Conservation (phyloP, 352 stramenopile genomes). For the Globisporangium emineosum region DNA sequence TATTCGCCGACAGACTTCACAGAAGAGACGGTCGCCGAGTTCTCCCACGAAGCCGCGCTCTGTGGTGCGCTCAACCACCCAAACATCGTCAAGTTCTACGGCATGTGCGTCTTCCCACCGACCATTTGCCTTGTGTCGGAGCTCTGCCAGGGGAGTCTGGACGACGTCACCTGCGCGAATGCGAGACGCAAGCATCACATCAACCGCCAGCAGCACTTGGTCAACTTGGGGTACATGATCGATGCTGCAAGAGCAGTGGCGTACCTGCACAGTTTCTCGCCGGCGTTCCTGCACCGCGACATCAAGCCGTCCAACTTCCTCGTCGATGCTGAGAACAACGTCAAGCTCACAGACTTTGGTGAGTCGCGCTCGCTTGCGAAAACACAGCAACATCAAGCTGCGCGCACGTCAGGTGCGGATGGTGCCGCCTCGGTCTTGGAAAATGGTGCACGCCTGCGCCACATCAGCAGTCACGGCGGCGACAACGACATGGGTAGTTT, state of each 20-base stretch:
- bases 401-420: neutral
- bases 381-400: conserved; percentile 16
- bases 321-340: conserved; percentile 41
- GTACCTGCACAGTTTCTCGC: conserved; percentile 72
- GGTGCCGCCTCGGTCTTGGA: neutral
- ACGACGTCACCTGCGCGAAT: conserved; percentile 34
- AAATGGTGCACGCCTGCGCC: neutral
- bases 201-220: conserved; percentile 32
- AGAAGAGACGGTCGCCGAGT: conserved; percentile 70
- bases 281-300: conserved; percentile 68
- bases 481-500: neutral
- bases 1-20: conserved; percentile 58
- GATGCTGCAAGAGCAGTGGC: conserved; percentile 60
- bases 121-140: conserved; percentile 74
- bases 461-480: neutral
- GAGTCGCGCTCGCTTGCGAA: conserved; percentile 30
- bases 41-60: conserved; percentile 75
- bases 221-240: conserved; percentile 65
- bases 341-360: conserved; percentile 71
- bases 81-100: conserved; percentile 83
- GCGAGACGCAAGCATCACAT: conserved; percentile 20
- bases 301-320: conserved; percentile 72
- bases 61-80: conserved; percentile 68
- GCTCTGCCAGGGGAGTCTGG: conserved; percentile 42
- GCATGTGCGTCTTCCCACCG: conserved; percentile 75